These are phyloP conservation scores for Paxillus ammoniavirescens DNA, from an alignment of 768 basidiomycete species.

Conservation along the genomic window DNA sequence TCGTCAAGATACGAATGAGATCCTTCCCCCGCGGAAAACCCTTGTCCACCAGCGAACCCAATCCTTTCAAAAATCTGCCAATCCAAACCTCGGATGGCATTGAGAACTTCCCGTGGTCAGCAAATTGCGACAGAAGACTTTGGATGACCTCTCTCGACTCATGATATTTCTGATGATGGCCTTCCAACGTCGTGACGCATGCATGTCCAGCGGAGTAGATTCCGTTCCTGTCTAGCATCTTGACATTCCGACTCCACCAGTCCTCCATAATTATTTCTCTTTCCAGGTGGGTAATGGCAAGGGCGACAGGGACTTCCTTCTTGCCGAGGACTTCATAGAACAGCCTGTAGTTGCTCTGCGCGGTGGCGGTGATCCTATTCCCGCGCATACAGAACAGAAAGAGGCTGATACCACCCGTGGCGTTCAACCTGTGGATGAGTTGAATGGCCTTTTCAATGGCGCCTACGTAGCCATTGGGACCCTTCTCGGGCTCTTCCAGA, in stretches of 20 bases:
- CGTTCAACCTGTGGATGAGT: conserved; percentile 24
- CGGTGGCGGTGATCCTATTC: conserved; percentile 27
- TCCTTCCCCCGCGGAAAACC: conserved; percentile 1
- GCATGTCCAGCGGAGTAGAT: conserved; percentile 12
- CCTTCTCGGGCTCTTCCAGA: conserved; percentile 13
- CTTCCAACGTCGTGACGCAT: conserved; percentile 11
- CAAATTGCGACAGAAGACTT: not conserved
- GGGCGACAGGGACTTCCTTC: conserved; percentile 28
- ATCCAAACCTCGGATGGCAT: conserved; percentile 3
- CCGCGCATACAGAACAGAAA: conserved; percentile 35
- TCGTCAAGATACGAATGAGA: conserved; percentile 3
- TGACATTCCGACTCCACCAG: conserved; percentile 18
- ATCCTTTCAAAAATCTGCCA: conserved; percentile 1
- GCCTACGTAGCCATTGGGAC: conserved; percentile 1
- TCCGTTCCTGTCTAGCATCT: conserved; percentile 1
- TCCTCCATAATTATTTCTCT: conserved; percentile 16
- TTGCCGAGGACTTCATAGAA: conserved; percentile 19
- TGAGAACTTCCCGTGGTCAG: conserved; percentile 5
- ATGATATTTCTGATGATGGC: conserved; percentile 14
- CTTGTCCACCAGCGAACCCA: not conserved
- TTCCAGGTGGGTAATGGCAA: conserved; percentile 35
- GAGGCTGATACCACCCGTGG: conserved; percentile 30
- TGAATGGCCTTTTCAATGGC: conserved; percentile 14
- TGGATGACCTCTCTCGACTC: conserved; percentile 23
- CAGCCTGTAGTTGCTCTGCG: conserved; percentile 30